A percentile compares a stretch with the other conserved stretches of the same genome.
Evolutionary conservation across 257 asterid genomes (phyloP).

Genomic region (Ehretia macrophylla): DNA sequence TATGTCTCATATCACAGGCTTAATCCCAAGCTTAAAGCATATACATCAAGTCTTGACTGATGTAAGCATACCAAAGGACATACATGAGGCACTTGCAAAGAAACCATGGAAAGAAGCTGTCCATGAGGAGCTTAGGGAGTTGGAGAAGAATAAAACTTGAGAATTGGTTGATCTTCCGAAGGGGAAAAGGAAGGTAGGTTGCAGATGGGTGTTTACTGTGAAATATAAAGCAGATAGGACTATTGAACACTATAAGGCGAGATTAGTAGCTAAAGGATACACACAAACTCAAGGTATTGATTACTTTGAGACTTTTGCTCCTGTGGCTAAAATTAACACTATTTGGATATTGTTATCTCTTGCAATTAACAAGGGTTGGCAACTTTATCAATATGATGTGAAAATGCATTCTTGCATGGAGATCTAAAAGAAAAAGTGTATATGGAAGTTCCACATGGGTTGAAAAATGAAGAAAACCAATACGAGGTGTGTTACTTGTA

Average conservation of each 20-base stretch:
- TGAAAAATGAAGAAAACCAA: background rate
- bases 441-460: background rate
- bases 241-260: background rate
- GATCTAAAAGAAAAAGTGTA: background rate
- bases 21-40: background rate
- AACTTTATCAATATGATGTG: background rate
- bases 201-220: background rate
- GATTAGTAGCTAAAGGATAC: background rate
- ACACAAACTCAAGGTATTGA: slow-evolving; percentile 2
- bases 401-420: background rate
- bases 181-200: background rate
- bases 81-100: background rate
- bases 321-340: background rate
- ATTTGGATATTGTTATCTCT: background rate
- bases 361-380: background rate
- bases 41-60: background rate
- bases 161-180: background rate
- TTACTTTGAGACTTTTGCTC: background rate
- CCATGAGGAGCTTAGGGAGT: background rate
- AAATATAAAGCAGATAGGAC: background rate
- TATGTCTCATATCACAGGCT: background rate
- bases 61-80: background rate
- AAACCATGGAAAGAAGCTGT: background rate
- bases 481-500: too few species aligned
- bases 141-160: background rate